phyloP scores from a whole-genome alignment of 2,329 filamentous ascomycete genomes.

The Aspergillus neoniger region DNA sequence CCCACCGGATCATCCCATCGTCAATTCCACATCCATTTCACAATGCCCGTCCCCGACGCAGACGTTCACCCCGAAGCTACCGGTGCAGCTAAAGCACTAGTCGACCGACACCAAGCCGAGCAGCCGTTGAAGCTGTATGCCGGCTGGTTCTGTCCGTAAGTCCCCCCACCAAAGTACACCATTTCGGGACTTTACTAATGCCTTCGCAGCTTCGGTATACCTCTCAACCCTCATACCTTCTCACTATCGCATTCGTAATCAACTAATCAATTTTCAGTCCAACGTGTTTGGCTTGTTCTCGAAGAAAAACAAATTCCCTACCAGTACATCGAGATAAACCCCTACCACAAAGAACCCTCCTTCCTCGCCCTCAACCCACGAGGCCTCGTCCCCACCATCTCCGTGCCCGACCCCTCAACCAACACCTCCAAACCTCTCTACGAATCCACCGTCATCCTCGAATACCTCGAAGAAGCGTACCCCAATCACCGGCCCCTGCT shows the following conservation, averaged over 20 bases:
- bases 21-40: conserved; percentile 15
- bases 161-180: conserved; percentile 3
- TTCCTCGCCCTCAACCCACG: conserved; percentile 73
- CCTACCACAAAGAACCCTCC: conserved; percentile 69
- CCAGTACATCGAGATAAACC: conserved; percentile 77
- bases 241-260: conserved; percentile 4
- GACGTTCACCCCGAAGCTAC: conserved; percentile 49
- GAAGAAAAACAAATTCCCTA: conserved; percentile 73
- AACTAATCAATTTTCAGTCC: conserved; percentile 45
- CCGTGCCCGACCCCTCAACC: conserved; percentile 25
- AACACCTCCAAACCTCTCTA: conserved; percentile 61
- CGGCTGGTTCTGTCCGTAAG: conserved; percentile 69
- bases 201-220: conserved; percentile 37
- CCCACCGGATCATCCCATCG: neutral
- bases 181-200: conserved; percentile 2
- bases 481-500: conserved; percentile 57
- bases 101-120: conserved; percentile 35
- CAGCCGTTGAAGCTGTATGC: conserved; percentile 64
- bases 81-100: conserved; percentile 44
- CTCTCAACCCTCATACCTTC: neutral
- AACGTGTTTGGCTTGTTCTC: conserved; percentile 71
- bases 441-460: conserved; percentile 71
- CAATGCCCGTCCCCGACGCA: conserved; percentile 33
- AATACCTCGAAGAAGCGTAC: conserved; percentile 75
- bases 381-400: conserved; percentile 72